Evolutionary conservation across 257 asterid species (phyloP).

Genomic region (Penstemon davidsonii): DNA sequence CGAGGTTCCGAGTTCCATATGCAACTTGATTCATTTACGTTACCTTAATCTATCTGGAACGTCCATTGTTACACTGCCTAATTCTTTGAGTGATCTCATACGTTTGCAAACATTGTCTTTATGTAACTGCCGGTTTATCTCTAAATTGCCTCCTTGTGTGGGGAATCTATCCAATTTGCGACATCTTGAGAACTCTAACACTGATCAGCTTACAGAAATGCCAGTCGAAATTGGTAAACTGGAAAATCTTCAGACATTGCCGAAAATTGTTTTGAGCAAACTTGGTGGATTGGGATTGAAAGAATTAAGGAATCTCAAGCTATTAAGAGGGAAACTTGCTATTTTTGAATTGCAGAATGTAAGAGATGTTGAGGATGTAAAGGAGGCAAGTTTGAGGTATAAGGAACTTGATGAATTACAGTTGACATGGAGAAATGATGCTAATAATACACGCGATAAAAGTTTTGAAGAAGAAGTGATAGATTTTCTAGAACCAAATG

Average conservation of each 20-base stretch:
- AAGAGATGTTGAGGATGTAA: slow-evolving; percentile 47
- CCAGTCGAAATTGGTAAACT: slow-evolving; percentile 50
- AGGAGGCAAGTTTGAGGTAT: slow-evolving; percentile 47
- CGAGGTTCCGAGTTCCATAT: slow-evolving; percentile 46
- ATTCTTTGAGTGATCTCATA: slow-evolving; percentile 40
- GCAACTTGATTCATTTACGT: slow-evolving; percentile 52
- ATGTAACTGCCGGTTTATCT: slow-evolving; percentile 52
- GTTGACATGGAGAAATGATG: slow-evolving; percentile 52
- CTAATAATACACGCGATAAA: slow-evolving; percentile 30
- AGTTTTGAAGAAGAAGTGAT: slow-evolving; percentile 47
- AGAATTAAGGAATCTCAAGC: slow-evolving; percentile 42
- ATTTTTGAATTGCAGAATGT: slow-evolving; percentile 61
- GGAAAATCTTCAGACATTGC: slow-evolving; percentile 50
- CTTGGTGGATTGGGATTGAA: slow-evolving; percentile 49
- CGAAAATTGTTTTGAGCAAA: slow-evolving; percentile 51
- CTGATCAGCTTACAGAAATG: slow-evolving; percentile 57
- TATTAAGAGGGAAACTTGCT: slow-evolving; percentile 51
- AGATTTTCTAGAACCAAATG: slow-evolving; percentile 53
- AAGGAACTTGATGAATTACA: slow-evolving; percentile 52
- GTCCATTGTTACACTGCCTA: slow-evolving; percentile 42
- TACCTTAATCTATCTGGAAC: slow-evolving; percentile 60
- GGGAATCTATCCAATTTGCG: slow-evolving; percentile 57
- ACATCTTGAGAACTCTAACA: slow-evolving; percentile 59
- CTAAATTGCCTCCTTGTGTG: slow-evolving; percentile 46
- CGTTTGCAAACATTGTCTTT: slow-evolving; percentile 53